Base-by-base conservation (phyloP, 2,329 filamentous ascomycete species). In the Colletotrichum chrysophilum region DNA sequence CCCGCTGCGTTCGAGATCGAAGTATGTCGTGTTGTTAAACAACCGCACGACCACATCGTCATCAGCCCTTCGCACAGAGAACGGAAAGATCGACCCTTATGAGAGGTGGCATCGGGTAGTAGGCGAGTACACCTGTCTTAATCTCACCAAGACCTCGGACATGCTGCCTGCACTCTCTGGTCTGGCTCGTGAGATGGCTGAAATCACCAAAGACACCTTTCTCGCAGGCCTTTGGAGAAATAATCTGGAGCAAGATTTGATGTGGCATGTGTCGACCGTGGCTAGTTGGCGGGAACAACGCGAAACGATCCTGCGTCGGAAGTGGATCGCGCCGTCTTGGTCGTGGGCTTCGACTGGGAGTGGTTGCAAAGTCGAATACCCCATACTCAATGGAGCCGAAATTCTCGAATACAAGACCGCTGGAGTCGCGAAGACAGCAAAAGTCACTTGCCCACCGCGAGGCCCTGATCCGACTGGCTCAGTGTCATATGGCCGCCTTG, bases 161-260 rank as follows among this genome's bases (percentile, higher is more conserved):
- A 69, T 71, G 60, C 9, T 71, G 7, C 68, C 61, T n/a, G 72
- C 72, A 14, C 28, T 75, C 13, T 75, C 72, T 4, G 72, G 72
- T 3, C 16, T 71, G 4, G 68, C 72, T 0, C 55, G 30, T 8
- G 65, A 75, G 13, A 69, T 48, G 34, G 66, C 56, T 9, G 58
- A 70, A n/a, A 12, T 58, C 28, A 24, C 32, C 4, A 26, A n/a
- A 2, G 66, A 65, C 4, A 24, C 16, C 4, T 74, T 56, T 38
- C 13, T 65, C 2, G 66, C 58, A n/a, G 71, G 66, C 0, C 18
- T 74, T 0, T 74, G 66, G 58, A 28, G 18, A 14, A 52, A 38
- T 2, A 70, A 66, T 6, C 13, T 74, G 13, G 58, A 65, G 52
- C 32, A 70, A 4, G 71, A 74, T 24, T 30, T 74, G 5, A n/a